Evolutionary conservation across 768 basidiomycete genomes (phyloP).

Genomic region (Agaricus bisporus): DNA sequence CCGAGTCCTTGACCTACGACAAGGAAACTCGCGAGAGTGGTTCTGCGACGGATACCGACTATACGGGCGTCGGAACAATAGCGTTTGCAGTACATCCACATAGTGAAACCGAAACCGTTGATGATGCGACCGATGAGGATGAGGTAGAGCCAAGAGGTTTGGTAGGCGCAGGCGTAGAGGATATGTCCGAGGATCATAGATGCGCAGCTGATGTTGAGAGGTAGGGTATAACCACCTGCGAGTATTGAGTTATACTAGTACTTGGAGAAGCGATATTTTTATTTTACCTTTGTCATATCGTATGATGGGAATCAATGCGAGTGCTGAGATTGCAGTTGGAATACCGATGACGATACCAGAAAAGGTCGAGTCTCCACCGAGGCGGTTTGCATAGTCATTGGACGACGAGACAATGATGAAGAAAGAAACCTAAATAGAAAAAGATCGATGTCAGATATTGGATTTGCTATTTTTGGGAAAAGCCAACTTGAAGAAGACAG

Average conservation of each 20-base stretch:
- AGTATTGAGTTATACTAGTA: not conserved
- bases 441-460: not conserved
- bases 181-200: constrained; percentile 49
- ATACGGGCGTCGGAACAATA: constrained; percentile 66
- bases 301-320: constrained; percentile 49
- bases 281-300: constrained; percentile 47
- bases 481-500: constrained; percentile 23
- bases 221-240: constrained; percentile 48
- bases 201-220: constrained; percentile 49
- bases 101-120: constrained; percentile 50
- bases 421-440: constrained; percentile 49
- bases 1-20: constrained; percentile 59
- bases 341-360: constrained; percentile 65
- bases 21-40: constrained; percentile 56
- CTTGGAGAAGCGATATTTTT: not conserved
- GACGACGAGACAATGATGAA: constrained; percentile 67
- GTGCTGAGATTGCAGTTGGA: constrained; percentile 54
- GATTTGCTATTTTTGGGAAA: not conserved
- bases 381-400: constrained; percentile 50
- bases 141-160: constrained; percentile 54
- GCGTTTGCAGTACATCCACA: constrained; percentile 63
- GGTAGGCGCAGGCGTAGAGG: constrained; percentile 57
- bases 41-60: constrained; percentile 56
- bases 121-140: constrained; percentile 65
- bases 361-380: constrained; percentile 62